Base-by-base conservation (phyloP, 257 asterid genomes). In the Gentiana straminea region DNA sequence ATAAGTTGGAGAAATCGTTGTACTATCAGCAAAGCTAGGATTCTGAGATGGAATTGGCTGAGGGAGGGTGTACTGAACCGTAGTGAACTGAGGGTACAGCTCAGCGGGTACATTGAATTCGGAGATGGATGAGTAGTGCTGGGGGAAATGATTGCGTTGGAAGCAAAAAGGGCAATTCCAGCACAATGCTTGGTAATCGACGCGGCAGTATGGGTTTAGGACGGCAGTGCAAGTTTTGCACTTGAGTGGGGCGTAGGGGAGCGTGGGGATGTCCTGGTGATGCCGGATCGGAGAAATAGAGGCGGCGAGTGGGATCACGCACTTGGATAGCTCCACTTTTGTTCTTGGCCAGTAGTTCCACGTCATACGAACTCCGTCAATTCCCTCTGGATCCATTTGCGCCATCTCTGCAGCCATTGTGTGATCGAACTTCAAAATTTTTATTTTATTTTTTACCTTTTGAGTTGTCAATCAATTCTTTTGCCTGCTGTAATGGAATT, bases 131-230 rank as follows among this genome's bases (percentile, higher is more conserved):
- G 79, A 59, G 64, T 88, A 92, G 15, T 77, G 83, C 8, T 70
- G 93, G 35, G 98, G 97, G 24, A 92, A 92, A 54, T 79, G 89
- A 63, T 88, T 87, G 10, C 97, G 79, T 35, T 85, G 95, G 51
- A 74, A 88, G 80, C 98, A 92, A 48, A 92, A 81, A 1, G 98
- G 97, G 59, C 98, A 92, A 97, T 85, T 92, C 98, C 98, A 92
- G 39, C 84, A 73, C 45, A 78, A 79, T 41, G 91, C 97, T 15
- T 78, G 68, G 82, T 77, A 84, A 81, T 92, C 98, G 13, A 85
- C 89, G 53, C 90, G 86, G 71, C 90, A 78, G 33, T 55, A 85
- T 13, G 97, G 93, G 46, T 41, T 41, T 7, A 41, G 46, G 50
- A 87, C 76, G 12, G 97, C 67, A n/a, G 97, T 58, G 58, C 98